phyloP scores from a whole-genome alignment of 1,139 yeast species.

The Magnusiomyces suaveolens region DNA sequence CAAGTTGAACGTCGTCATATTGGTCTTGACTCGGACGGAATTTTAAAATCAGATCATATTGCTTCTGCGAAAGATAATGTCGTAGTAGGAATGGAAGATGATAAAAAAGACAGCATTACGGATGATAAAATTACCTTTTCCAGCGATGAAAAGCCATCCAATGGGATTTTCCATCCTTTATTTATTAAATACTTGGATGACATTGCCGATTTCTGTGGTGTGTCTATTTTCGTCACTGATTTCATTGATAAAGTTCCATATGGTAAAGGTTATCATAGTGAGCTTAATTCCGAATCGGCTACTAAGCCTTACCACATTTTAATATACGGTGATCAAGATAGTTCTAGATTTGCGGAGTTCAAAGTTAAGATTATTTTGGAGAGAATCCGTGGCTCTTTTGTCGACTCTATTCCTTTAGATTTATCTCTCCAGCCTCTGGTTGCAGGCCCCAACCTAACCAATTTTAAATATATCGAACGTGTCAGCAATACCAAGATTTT shows the following conservation, averaged over 20 bases:
- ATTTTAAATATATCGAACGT: constrained; percentile 50
- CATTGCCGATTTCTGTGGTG: constrained; percentile 39
- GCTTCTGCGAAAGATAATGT: too few relatives aligned
- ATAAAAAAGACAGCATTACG: too few relatives aligned
- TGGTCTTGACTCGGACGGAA: constrained; percentile 23
- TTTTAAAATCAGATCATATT: background rate
- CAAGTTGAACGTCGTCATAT: constrained; percentile 35
- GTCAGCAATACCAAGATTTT: constrained; percentile 56
- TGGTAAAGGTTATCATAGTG: constrained; percentile 18
- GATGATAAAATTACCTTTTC: too few relatives aligned
- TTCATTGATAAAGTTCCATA: constrained; percentile 29
- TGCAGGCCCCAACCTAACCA: constrained; percentile 55
- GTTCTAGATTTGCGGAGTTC: constrained; percentile 48
- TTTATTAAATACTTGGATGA: constrained; percentile 27
- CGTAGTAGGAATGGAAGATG: too few relatives aligned
- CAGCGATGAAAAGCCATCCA: too few relatives aligned
- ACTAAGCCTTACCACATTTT: constrained; percentile 28
- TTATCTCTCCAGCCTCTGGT: constrained; percentile 57
- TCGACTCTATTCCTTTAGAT: constrained; percentile 49
- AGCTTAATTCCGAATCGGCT: constrained; percentile 16
- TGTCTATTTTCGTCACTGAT: constrained; percentile 43
- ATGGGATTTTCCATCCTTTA: background rate
- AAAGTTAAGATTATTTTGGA: constrained; percentile 50
- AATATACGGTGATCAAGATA: constrained; percentile 45
- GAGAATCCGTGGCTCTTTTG: constrained; percentile 37